A percentile compares a stretch with the other conserved stretches of the same genome.
Conservation (phyloP, 1,284 basidiomycete species). For the Filobasidium uniguttulatum region DNA sequence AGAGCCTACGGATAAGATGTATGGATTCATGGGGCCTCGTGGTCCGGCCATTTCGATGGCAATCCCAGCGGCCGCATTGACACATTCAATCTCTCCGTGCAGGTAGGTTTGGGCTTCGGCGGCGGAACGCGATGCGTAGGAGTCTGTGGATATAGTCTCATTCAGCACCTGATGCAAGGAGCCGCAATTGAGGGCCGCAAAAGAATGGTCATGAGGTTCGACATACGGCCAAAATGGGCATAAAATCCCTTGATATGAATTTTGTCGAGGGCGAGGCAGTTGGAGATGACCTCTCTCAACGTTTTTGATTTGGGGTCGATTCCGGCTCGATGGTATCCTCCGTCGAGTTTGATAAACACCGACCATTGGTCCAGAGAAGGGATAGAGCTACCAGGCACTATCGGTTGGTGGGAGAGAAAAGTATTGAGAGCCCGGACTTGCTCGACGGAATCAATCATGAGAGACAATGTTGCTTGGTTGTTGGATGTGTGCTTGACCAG, state of each 20-base stretch:
- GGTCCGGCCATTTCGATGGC: constrained; percentile 41
- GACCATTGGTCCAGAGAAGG: constrained; percentile 48
- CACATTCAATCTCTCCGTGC: constrained; percentile 55
- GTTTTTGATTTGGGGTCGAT: constrained; percentile 44
- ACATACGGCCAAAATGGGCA: constrained; percentile 15
- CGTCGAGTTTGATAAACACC: constrained; percentile 67
- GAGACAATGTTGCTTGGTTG: constrained; percentile 47
- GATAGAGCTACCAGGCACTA: no score
- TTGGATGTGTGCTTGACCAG: constrained; percentile 43
- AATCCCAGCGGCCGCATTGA: constrained; percentile 50
- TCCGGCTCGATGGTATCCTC: constrained; percentile 69
- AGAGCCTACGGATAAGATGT: constrained; percentile 66
- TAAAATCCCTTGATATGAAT: constrained; percentile 10
- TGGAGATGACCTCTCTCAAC: constrained; percentile 47
- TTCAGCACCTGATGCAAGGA: no score
- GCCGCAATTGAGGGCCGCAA: not conserved
- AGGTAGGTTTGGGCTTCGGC: constrained; percentile 52
- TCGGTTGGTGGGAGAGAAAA: constrained; percentile 19
- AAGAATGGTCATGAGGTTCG: not conserved
- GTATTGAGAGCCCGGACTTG: constrained; percentile 54
- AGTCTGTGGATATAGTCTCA: constrained; percentile 17
- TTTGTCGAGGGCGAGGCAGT: constrained; percentile 42
- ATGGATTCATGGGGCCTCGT: constrained; percentile 37
- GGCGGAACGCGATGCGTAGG: constrained; percentile 56
- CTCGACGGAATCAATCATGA: constrained; percentile 61